phyloP scores from a whole-genome alignment of 495 filamentous ascomycete species.

The Xylaria acuta region DNA sequence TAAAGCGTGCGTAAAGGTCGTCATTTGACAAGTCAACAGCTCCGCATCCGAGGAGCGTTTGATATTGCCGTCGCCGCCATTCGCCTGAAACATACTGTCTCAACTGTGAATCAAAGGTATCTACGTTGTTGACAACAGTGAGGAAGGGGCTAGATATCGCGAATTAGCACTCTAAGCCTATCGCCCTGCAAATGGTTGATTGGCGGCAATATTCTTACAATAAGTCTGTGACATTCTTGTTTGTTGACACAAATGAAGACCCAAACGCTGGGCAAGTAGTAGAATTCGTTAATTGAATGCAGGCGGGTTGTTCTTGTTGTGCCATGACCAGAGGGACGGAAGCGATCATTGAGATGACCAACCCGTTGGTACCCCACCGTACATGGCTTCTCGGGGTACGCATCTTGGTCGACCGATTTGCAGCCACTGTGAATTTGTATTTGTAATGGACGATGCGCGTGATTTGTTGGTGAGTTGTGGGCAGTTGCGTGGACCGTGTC shows the following conservation, averaged over 20 bases:
- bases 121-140: constrained; percentile 73
- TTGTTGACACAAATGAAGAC: constrained; percentile 79
- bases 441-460: background rate
- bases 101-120: constrained; percentile 80
- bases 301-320: constrained; percentile 44
- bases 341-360: constrained; percentile 42
- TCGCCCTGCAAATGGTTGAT: background rate
- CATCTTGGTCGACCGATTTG: constrained; percentile 8
- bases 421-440: constrained; percentile 10
- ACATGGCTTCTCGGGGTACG: constrained; percentile 20
- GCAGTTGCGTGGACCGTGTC: background rate
- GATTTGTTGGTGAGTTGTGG: background rate
- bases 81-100: constrained; percentile 68
- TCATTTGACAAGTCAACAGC: constrained; percentile 64
- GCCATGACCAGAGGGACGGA: constrained; percentile 44
- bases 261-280: constrained; percentile 84
- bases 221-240: constrained; percentile 63
- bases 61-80: constrained; percentile 53
- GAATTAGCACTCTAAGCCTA: constrained; percentile 13
- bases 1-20: constrained; percentile 87
- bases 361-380: constrained; percentile 27
- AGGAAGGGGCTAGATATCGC: constrained; percentile 77
- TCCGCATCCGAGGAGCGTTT: constrained; percentile 79
- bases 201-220: constrained; percentile 68
- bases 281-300: constrained; percentile 81